Conservation (phyloP, 345 rosid species). For the Leavenworthia alabamica region DNA sequence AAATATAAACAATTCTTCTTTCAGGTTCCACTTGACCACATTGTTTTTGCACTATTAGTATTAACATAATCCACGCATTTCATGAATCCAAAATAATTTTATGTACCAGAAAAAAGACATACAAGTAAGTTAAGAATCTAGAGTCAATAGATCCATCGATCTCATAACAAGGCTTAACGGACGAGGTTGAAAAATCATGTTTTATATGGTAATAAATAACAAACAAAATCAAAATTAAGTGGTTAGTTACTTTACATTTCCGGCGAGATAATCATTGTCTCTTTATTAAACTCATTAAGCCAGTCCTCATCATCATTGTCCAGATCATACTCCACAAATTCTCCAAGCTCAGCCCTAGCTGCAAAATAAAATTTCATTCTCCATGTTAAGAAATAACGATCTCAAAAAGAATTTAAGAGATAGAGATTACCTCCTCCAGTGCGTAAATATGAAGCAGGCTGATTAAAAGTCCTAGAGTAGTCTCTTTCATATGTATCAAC, state of each 20-base stretch:
- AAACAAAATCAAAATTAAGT: background rate
- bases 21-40: background rate
- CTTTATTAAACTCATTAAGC: slow-evolving; percentile 60
- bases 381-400: slow-evolving; percentile 17
- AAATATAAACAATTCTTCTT: background rate
- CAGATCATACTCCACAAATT: slow-evolving; percentile 92
- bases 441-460: slow-evolving; percentile 70
- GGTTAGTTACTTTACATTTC: slow-evolving; percentile 44
- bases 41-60: background rate
- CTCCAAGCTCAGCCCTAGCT: slow-evolving; percentile 97
- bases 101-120: background rate
- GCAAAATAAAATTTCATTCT: slow-evolving; percentile 47
- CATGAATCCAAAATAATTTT: background rate
- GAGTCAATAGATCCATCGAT: background rate
- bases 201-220: background rate
- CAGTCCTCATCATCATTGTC: slow-evolving; percentile 98
- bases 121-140: background rate
- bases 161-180: background rate
- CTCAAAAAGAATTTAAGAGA: background rate
- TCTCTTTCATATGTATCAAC: slow-evolving; percentile 90
- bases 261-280: slow-evolving; percentile 43
- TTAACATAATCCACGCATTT: background rate
- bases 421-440: slow-evolving; percentile 70
- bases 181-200: background rate
- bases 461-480: slow-evolving; percentile 61